These are phyloP conservation scores for Gynandropsis gynandra DNA, from an alignment of 345 rosid genomes.

Conservation along the genomic window DNA sequence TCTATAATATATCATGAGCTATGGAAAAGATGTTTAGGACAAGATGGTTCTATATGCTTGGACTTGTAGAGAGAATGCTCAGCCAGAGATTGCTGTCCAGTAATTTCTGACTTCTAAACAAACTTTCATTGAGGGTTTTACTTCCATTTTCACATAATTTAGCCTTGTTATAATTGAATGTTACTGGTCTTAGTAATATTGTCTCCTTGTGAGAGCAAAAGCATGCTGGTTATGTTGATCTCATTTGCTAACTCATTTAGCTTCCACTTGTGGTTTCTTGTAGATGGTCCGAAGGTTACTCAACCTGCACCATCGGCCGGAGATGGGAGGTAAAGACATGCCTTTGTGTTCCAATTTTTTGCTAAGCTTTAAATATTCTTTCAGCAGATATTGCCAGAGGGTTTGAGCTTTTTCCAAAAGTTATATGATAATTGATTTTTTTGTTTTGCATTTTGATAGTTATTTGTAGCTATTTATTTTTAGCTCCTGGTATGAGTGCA, in stretches of 20 bases:
- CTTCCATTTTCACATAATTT: neutral
- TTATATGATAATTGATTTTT: constrained; percentile 1
- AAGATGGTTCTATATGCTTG: neutral
- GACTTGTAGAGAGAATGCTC: neutral
- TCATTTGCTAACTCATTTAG: constrained; percentile 11
- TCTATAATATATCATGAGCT: constrained; percentile 14
- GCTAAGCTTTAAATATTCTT: neutral
- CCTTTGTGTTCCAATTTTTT: constrained; percentile 13
- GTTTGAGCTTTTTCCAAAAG: constrained; percentile 7
- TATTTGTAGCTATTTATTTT: constrained; percentile 10
- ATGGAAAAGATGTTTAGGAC: neutral
- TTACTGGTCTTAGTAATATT: constrained; percentile 4
- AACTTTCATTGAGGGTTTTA: constrained; percentile 4
- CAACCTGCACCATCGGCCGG: constrained; percentile 37
- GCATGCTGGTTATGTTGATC: constrained; percentile 1
- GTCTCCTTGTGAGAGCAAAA: constrained; percentile 1
- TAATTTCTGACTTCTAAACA: neutral
- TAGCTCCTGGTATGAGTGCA: constrained; percentile 3
- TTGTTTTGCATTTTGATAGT: constrained; percentile 1
- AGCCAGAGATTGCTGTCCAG: neutral
- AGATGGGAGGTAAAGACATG: constrained; percentile 55
- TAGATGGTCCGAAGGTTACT: constrained; percentile 56
- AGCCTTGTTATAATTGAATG: no score
- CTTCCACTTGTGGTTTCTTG: constrained; percentile 12
- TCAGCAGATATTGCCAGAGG: neutral